Conservation (phyloP, 192 early-diverging fungal species). For the Entomortierella chlamydospora region DNA sequence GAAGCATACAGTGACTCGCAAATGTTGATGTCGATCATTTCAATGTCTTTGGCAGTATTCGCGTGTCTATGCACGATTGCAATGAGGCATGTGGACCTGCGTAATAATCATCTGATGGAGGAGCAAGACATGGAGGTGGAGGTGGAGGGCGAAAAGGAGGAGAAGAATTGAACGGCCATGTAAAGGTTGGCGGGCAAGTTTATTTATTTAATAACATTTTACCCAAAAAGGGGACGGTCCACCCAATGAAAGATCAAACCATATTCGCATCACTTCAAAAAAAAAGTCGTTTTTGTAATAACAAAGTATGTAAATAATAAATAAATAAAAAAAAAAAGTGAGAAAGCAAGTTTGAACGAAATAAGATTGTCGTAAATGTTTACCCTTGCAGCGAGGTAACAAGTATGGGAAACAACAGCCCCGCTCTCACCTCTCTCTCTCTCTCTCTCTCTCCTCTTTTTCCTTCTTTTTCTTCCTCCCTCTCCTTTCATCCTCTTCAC, state of each 20-base stretch:
- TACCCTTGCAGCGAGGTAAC: background rate
- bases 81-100: slow-evolving; percentile 38
- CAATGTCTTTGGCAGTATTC: slow-evolving; percentile 25
- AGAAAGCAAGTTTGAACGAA: background rate
- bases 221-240: too few relatives aligned
- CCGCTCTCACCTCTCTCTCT: background rate
- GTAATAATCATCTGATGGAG: slow-evolving; percentile 6
- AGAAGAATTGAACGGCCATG: too few relatives aligned
- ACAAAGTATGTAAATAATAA: background rate
- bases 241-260: too few relatives aligned
- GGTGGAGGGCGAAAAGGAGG: background rate
- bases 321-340: too few relatives aligned
- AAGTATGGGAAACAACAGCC: background rate
- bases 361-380: background rate
- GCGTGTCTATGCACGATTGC: slow-evolving; percentile 15
- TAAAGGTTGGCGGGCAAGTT: too few relatives aligned
- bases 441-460: background rate
- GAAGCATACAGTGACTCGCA: slow-evolving; percentile 36
- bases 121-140: slow-evolving; percentile 3
- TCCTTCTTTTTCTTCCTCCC: background rate
- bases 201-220: too few relatives aligned
- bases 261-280: too few relatives aligned
- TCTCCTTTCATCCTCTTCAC: background rate
- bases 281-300: too few relatives aligned
- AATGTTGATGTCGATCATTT: slow-evolving; percentile 48